phyloP scores from a whole-genome alignment of 2,329 filamentous ascomycete species.

The Fusarium acutatum region DNA sequence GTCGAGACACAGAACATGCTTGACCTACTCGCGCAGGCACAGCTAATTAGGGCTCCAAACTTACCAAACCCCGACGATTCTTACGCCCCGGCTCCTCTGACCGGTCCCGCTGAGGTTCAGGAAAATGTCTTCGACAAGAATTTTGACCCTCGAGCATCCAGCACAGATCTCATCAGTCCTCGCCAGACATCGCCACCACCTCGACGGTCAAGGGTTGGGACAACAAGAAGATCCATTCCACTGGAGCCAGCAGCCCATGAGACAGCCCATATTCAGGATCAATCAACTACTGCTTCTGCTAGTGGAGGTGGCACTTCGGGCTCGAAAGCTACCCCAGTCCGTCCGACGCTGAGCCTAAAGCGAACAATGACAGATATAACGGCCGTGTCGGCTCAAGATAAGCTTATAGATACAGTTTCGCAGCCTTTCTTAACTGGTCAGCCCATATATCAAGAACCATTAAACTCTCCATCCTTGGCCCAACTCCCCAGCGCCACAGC shows the following conservation, averaged over 20 bases:
- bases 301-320: slow-evolving; percentile 64
- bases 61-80: slow-evolving; percentile 58
- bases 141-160: slow-evolving; percentile 68
- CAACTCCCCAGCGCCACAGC: slow-evolving; percentile 50
- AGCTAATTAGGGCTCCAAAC: slow-evolving; percentile 76
- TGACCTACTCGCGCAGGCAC: slow-evolving; percentile 83
- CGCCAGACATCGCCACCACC: slow-evolving; percentile 47
- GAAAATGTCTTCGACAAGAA: slow-evolving; percentile 87
- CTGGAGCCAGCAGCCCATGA: slow-evolving; percentile 27
- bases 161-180: slow-evolving; percentile 56
- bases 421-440: slow-evolving; percentile 74
- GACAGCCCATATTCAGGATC: slow-evolving; percentile 51
- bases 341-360: slow-evolving; percentile 73
- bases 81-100: slow-evolving; percentile 68
- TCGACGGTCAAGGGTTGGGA: slow-evolving; percentile 29
- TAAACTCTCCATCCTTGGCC: slow-evolving; percentile 54
- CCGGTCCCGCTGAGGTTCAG: slow-evolving; percentile 77
- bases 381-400: slow-evolving; percentile 78
- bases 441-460: slow-evolving; percentile 47
- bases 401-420: slow-evolving; percentile 84
- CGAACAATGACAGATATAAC: slow-evolving; percentile 88
- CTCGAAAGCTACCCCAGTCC: slow-evolving; percentile 62
- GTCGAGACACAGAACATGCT: slow-evolving; percentile 90
- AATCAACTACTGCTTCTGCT: slow-evolving; percentile 63
- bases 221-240: slow-evolving; percentile 21